Evolutionary conservation across 192 early-diverging fungal genomes (phyloP).

Genomic region (Coemansia aciculifera): DNA sequence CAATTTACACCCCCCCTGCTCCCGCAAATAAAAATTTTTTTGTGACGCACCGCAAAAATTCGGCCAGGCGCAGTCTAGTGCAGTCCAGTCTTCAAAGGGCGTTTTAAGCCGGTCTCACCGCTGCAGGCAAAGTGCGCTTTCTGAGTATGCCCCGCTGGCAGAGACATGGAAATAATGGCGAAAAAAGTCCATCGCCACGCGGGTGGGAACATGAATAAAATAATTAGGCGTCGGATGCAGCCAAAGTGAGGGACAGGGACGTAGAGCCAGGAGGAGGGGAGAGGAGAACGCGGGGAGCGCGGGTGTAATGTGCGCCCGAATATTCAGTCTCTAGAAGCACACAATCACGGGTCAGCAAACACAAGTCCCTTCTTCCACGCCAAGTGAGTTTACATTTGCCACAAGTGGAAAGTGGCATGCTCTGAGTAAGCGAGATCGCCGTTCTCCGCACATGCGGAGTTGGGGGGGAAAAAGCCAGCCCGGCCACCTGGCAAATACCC

Average conservation of each 20-base stretch:
- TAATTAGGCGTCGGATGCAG: conserved; percentile 1
- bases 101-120: neutral
- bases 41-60: neutral
- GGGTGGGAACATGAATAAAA: neutral
- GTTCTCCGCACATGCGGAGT: conserved; percentile 6
- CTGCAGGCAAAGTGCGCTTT: neutral
- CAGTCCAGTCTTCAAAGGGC: neutral
- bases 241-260: neutral
- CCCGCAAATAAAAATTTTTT: neutral
- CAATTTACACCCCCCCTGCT: neutral
- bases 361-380: neutral
- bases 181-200: conserved; percentile 1
- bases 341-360: neutral
- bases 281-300: neutral
- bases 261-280: neutral
- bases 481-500: neutral
- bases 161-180: neutral
- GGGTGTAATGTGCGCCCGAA: neutral
- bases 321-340: neutral
- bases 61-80: neutral
- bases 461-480: conserved; percentile 3
- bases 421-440: neutral
- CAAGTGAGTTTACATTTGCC: neutral
- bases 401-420: conserved; percentile 8
- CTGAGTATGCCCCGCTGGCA: neutral